These are phyloP conservation scores for Clitoria ternatea DNA, from an alignment of 306 rosid genomes.

Conservation along the genomic window DNA sequence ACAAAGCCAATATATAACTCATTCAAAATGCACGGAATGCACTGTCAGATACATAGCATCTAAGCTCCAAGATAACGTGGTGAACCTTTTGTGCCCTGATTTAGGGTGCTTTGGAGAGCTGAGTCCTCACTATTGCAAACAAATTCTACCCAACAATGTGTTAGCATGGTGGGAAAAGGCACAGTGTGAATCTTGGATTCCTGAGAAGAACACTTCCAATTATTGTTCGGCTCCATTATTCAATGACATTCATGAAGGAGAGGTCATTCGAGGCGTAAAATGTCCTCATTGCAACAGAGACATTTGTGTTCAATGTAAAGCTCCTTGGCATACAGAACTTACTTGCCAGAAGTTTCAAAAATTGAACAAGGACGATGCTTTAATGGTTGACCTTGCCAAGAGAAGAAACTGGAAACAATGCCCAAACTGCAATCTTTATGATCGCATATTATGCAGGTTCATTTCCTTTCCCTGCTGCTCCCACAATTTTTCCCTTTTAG, in stretches of 20 bases:
- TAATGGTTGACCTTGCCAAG: constrained; percentile 5
- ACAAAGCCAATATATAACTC: constrained; percentile 19
- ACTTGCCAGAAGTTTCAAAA: constrained; percentile 4
- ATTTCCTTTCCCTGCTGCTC: neutral
- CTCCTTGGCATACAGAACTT: constrained; percentile 18
- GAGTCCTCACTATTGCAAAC: neutral
- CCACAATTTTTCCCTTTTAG: too few species aligned
- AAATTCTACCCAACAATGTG: constrained; percentile 10
- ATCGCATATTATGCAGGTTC: constrained; percentile 13
- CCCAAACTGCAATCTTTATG: constrained; percentile 7
- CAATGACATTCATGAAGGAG: neutral
- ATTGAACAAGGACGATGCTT: neutral
- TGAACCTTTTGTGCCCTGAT: constrained; percentile 3
- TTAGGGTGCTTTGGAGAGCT: neutral
- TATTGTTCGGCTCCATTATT: neutral
- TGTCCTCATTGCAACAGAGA: constrained; percentile 31
- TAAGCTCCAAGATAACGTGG: neutral
- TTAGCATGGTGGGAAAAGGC: constrained; percentile 6
- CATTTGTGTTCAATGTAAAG: constrained; percentile 8
- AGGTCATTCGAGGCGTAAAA: neutral
- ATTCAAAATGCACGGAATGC: constrained; percentile 26
- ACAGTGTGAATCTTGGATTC: constrained; percentile 7
- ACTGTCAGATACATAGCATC: constrained; percentile 10
- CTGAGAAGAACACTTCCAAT: neutral
- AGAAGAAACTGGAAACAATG: constrained; percentile 20